phyloP scores from a whole-genome alignment of 2,329 filamentous ascomycete genomes.

The Xylariales sp. region DNA sequence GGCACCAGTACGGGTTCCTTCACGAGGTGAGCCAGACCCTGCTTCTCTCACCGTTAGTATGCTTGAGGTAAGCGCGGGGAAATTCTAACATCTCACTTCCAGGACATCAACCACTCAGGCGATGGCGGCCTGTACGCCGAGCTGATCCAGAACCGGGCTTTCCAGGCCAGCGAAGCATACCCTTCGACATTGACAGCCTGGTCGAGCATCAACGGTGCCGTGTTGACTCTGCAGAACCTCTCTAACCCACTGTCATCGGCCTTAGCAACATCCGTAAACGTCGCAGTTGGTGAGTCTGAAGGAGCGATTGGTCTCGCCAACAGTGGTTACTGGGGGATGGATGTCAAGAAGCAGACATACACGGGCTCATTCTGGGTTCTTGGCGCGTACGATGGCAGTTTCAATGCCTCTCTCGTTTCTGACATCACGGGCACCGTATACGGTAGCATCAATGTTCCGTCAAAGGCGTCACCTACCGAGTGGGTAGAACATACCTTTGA shows the following conservation, averaged over 20 bases:
- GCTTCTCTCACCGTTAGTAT: background rate
- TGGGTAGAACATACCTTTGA: slow-evolving; percentile 49
- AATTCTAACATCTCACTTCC: background rate
- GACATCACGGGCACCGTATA: slow-evolving; percentile 39
- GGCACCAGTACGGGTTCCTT: slow-evolving; percentile 40
- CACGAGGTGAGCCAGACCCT: slow-evolving; percentile 35
- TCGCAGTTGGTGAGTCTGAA: slow-evolving; percentile 26
- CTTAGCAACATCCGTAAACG: slow-evolving; percentile 46
- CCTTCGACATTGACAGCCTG: slow-evolving; percentile 41
- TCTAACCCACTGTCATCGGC: slow-evolving; percentile 45
- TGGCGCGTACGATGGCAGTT: slow-evolving; percentile 40
- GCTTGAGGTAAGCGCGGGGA: too few relatives aligned
- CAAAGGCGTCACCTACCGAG: slow-evolving; percentile 30
- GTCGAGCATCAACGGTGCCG: slow-evolving; percentile 36
- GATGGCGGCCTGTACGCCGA: slow-evolving; percentile 73
- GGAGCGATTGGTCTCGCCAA: slow-evolving; percentile 44
- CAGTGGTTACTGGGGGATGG: slow-evolving; percentile 55
- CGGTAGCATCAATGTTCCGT: slow-evolving; percentile 42
- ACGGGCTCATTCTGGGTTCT: slow-evolving; percentile 50
- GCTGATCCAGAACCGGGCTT: slow-evolving; percentile 65
- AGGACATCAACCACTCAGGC: slow-evolving; percentile 65
- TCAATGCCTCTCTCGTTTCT: slow-evolving; percentile 43
- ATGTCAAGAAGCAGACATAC: slow-evolving; percentile 42
- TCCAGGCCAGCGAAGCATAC: slow-evolving; percentile 48
- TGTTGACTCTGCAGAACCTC: slow-evolving; percentile 41